Conservation (phyloP, 768 basidiomycete species). For the Pulveroboletus sp. region DNA sequence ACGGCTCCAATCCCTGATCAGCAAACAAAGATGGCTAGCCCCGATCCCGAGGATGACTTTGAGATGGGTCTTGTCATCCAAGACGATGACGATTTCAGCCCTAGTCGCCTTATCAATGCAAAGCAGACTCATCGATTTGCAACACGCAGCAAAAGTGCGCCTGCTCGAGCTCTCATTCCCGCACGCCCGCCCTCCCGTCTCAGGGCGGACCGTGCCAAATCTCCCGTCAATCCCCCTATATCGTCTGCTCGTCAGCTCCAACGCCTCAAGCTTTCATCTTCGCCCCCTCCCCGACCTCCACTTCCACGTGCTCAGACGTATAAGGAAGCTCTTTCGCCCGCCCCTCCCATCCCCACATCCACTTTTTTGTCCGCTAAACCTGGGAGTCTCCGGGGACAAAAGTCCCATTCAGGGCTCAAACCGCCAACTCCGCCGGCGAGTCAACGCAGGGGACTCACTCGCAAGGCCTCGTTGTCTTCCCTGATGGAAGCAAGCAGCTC, state of each 20-base stretch:
- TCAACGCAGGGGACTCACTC: constrained; percentile 52
- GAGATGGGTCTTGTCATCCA: constrained; percentile 82
- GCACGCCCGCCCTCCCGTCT: constrained; percentile 62
- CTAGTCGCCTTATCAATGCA: constrained; percentile 59
- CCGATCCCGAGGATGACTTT: constrained; percentile 80
- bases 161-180: constrained; percentile 46
- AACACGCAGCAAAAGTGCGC: constrained; percentile 57
- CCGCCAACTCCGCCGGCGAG: constrained; percentile 66
- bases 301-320: constrained; percentile 57
- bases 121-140: constrained; percentile 43
- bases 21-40: constrained; percentile 47
- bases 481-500: constrained; percentile 58
- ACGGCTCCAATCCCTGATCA: constrained; percentile 53
- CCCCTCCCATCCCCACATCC: constrained; percentile 45
- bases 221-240: constrained; percentile 62
- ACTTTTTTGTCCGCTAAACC: constrained; percentile 66
- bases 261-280: constrained; percentile 63
- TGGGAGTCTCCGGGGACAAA: constrained; percentile 75
- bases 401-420: constrained; percentile 79
- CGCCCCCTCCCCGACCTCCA: constrained; percentile 55
- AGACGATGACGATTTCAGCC: constrained; percentile 79
- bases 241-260: constrained; percentile 69
- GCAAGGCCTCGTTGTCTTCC: constrained; percentile 78
- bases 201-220: constrained; percentile 65
- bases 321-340: constrained; percentile 50